A percentile compares a stretch with the other conserved stretches of the same genome.
Evolutionary conservation across 2,329 filamentous ascomycete genomes (phyloP).

Genomic region (Calycina herbarum): DNA sequence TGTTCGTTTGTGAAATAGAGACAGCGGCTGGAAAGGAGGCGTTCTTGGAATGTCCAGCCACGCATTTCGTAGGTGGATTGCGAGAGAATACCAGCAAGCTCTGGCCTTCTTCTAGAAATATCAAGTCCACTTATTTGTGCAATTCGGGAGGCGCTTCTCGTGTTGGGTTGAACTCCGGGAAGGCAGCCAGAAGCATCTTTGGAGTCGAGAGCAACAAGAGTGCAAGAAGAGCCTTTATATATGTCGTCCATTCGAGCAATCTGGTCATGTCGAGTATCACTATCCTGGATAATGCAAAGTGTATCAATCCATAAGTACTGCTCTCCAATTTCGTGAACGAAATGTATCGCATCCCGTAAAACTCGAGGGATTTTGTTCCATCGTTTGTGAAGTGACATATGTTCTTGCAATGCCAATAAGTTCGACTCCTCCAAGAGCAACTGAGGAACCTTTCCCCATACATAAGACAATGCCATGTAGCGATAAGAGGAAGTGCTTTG

Average conservation of each 20-base stretch:
- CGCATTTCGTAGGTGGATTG: slow-evolving; percentile 1
- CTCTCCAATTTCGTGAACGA: neutral
- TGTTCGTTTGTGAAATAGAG: slow-evolving; percentile 11
- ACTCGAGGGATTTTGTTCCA: slow-evolving; percentile 3
- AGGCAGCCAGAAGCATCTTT: neutral
- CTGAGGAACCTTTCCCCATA: neutral
- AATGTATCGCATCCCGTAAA: slow-evolving; percentile 5
- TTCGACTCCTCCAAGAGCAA: neutral
- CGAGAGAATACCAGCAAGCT: neutral
- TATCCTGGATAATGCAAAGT: slow-evolving; percentile 9
- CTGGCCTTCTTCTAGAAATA: neutral
- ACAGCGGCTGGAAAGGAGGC: slow-evolving; percentile 1
- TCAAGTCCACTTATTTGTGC: neutral
- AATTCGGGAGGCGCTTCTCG: neutral
- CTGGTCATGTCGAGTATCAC: neutral
- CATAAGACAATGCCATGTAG: slow-evolving; percentile 6
- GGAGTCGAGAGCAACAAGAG: neutral
- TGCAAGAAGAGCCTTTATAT: slow-evolving; percentile 2
- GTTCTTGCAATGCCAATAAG: neutral
- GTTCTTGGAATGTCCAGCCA: slow-evolving; percentile 12
- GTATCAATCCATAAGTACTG: slow-evolving; percentile 8
- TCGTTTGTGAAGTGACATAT: neutral
- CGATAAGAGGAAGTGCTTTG: neutral
- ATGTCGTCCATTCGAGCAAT: slow-evolving; percentile 7
- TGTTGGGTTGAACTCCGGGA: neutral